Evolutionary conservation across 1,284 basidiomycete genomes (phyloP), one percentile per base, ranked within the genome.

Genomic region (Puccinia novopanici): DNA sequence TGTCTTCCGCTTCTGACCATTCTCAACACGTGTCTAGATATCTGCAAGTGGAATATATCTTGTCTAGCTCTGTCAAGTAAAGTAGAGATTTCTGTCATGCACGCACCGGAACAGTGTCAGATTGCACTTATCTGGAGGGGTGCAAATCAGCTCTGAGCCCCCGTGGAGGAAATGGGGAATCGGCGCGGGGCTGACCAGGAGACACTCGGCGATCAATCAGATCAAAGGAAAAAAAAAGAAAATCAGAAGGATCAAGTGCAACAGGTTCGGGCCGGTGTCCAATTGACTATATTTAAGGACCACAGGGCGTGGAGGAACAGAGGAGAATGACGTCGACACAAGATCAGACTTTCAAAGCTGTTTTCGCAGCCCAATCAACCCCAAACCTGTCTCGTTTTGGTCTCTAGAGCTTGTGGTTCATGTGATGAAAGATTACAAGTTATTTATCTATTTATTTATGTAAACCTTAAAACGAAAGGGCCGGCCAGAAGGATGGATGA

Each of bases 321-420:
- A 57, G 55, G 55, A 57, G 24, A 57, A 57, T 57, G 55, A 57
- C 55, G 55, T 57, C 55, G 55, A 30, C 24, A 12, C 10, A 57
- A 24, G 19, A 34, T 34, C 1, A 34, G 34, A 34, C 34, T 34
- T 34, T n/a, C 55, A 57, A 30, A 24, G 19, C 27, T 3, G 2
- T 30, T 57, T 57, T 57, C 55, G 24, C 8, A 27, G 55, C 55
- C 10, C 55, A 57, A 57, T 15, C 34, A 34, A 34, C 34, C 4
- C 34, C 34, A 34, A 4, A 34, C 1, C 34, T 34, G 34, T 1
- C 4, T 34, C 34, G 34, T 4, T 4, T 34, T 34, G 34, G 4
- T 4, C n/a, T 27, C 15, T 57, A 3, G 24, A 2, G 27, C 24
- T 57, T 27, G 37, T 40, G 59, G 15, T 22, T 63, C 59, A 63